Conservation (phyloP, 1,284 basidiomycete species). For the Anthracocystis walkeri region DNA sequence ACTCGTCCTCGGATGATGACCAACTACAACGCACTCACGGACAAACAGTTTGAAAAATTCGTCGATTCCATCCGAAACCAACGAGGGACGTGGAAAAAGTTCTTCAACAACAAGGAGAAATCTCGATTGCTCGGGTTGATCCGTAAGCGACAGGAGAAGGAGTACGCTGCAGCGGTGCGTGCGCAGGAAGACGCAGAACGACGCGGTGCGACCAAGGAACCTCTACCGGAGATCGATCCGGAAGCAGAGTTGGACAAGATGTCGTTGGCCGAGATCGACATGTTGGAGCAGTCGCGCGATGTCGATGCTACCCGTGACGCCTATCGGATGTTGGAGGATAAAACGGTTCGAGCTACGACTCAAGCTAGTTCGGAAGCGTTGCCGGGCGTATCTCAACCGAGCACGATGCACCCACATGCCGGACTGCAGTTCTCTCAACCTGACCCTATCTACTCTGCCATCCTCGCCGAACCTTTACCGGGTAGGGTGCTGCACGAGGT, state of each 20-base stretch:
- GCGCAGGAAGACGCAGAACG: slow-evolving; percentile 47
- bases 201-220: slow-evolving; percentile 36
- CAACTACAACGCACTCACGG: slow-evolving; percentile 60
- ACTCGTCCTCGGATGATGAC: slow-evolving; percentile 53
- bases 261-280: slow-evolving; percentile 46
- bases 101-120: slow-evolving; percentile 42
- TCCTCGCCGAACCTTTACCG: slow-evolving; percentile 55
- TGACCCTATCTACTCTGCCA: slow-evolving; percentile 57
- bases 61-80: slow-evolving; percentile 43
- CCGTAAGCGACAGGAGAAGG: slow-evolving; percentile 40
- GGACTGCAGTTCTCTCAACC: slow-evolving; percentile 66
- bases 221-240: slow-evolving; percentile 43
- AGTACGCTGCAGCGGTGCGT: slow-evolving; percentile 30
- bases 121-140: slow-evolving; percentile 38
- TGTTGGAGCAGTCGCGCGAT: slow-evolving; percentile 48
- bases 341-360: slow-evolving; percentile 7
- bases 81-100: slow-evolving; percentile 34
- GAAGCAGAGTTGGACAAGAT: slow-evolving; percentile 49
- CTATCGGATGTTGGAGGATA: slow-evolving; percentile 41
- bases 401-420: slow-evolving; percentile 54
- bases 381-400: slow-evolving; percentile 43
- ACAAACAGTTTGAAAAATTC: slow-evolving; percentile 56
- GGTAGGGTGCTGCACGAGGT: slow-evolving; percentile 59
- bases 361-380: slow-evolving; percentile 14
- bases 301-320: slow-evolving; percentile 42